Base-by-base conservation (phyloP, 1,139 yeast genomes). In the Petasospora fabianii region DNA sequence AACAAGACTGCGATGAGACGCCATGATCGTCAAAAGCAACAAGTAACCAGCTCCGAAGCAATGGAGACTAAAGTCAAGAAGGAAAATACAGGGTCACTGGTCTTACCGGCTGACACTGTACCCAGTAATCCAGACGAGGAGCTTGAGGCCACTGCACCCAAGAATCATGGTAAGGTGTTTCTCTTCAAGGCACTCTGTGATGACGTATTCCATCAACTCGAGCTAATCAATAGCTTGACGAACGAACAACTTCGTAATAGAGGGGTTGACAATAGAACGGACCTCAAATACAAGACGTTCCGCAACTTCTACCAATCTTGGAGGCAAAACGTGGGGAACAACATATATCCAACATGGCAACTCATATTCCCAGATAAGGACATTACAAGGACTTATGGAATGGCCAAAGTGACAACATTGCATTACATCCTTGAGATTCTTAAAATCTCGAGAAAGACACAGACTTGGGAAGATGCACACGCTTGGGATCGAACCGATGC, bases 281-380 rank as follows among this genome's bases (percentile, higher is more conserved):
- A 36, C 55, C 63, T 51, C 59, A 71, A 64, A 49, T 59, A 43
- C 40, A 60, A 49, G 46, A 62, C 57, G 37, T 69, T 64, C 42
- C 61, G 49, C 3, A 49, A 59, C 13, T 90, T 85, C 56, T 66
- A 84, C 34, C 59, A 64, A 4, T 63, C 72, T 18, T 88, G 88
- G 81, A 67, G 80, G 40, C 62, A 65, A 12, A 75, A 76, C 24
- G 82, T 85, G 3, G 96, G 96, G 0, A 59, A 68, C 24, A 80
- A 88, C 56, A 69, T 87, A 5, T 80, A 71, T 50, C 92, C 94
- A 0, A 79, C 80, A 0, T 67, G 84, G 12, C 63, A 80, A 27
- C 64, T 88, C 32, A 66, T 79, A 3, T 61, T 82, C 17, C 92
- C 95, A 0, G 75, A 76, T 44, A 71, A 77, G 48, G 82, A 82